These are phyloP conservation scores for Acacia melanoxylon DNA, from an alignment of 306 rosid species.

Conservation along the genomic window DNA sequence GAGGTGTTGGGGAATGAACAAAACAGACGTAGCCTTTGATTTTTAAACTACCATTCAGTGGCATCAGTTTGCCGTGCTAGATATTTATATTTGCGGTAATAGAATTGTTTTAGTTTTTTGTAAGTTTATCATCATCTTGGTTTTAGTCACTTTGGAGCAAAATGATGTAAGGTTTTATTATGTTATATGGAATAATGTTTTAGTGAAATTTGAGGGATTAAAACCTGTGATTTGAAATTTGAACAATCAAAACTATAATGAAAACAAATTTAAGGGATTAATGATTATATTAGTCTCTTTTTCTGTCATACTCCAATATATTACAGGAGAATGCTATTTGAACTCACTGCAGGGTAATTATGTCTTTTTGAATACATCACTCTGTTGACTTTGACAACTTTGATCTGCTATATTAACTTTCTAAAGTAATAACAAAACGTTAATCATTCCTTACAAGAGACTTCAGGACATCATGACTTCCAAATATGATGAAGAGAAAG, in stretches of 20 bases:
- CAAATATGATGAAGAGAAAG: not conserved
- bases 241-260: accelerated
- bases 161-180: no score
- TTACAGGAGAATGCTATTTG: not conserved
- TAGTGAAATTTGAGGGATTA: no score
- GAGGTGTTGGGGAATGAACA: not conserved
- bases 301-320: no score
- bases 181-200: no score
- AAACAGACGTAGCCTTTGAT: not conserved
- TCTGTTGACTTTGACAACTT: not conserved
- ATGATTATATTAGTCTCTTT: no score
- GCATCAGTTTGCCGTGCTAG: not conserved
- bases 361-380: not conserved
- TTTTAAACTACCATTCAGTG: not conserved
- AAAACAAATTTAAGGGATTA: no score
- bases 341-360: not conserved
- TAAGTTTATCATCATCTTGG: no score
- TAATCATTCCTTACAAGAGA: not conserved
- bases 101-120: no score
- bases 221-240: no score
- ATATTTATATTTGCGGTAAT: not conserved
- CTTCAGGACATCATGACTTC: not conserved
- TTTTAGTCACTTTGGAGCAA: no score
- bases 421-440: not conserved
- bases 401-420: not conserved